Evolutionary conservation across 768 basidiomycete species (phyloP), one percentile per base, ranked within the genome.

Genomic region (Coprinopsis strossmayeri): DNA sequence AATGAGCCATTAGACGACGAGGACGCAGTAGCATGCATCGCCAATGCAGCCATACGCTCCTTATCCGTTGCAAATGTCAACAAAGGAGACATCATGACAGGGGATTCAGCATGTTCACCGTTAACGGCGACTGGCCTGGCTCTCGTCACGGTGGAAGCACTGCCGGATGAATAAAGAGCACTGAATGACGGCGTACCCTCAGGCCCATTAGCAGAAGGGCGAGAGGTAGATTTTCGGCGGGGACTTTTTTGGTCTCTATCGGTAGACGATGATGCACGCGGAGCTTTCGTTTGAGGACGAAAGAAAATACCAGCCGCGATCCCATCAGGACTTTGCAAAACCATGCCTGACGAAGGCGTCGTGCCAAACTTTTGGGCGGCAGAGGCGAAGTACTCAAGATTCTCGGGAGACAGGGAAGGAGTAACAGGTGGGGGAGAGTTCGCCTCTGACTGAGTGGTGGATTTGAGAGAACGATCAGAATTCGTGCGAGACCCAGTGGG

Each of bases 301-400:
- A 98, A 99, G 69, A 93, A 90, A 49, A 99, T 94, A 10, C 93
- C 95, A n/a, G 90, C 78, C 2, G 91, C 89, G 56, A 91, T 83
- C 0, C 95, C 95, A 62, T 95, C 92, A 1, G 92, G 91, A 59
- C 85, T 90, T 56, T 94, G 89, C 30, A 98, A 87, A 44, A 97
- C 77, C 5, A 95, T 74, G 0, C 94, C 94, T 10, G 90, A 88
- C 3, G 87, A 84, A 3, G 87, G 83, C 0, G 88, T 84, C 2
- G 78, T 70, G 2, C 88, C 88, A 4, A 91, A 72, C 53, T 81
- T 82, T 23, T 78, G 70, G n/a, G 81, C 80, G 3, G 83, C 76
- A 48, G 73, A 69, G 2, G 79, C 77, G 57, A 91, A 91, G 61
- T 91, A 91, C 53, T 93, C 91, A 24, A 82, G 78, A 38, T 77